Conservation (phyloP, 2,329 filamentous ascomycete genomes). For the Neopestalotiopsis clavispora region DNA sequence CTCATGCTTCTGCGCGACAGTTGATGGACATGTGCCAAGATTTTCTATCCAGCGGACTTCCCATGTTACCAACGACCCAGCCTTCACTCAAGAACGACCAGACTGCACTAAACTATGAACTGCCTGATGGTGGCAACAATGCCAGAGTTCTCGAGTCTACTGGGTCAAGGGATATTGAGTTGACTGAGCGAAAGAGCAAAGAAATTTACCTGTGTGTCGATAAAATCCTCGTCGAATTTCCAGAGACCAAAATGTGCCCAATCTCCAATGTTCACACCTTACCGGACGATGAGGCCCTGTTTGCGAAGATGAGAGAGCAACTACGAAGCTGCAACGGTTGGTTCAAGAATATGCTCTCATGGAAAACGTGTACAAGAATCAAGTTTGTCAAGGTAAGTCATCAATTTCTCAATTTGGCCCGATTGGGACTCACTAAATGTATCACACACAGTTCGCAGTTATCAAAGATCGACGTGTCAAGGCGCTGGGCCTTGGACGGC, state of each 20-base stretch:
- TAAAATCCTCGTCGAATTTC: background rate
- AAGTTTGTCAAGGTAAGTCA: background rate
- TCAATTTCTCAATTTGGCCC: background rate
- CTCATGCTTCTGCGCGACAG: background rate
- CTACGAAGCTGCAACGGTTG: background rate
- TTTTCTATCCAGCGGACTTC: background rate
- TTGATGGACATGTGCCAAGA: background rate
- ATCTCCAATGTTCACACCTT: background rate
- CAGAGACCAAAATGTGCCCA: background rate
- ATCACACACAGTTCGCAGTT: background rate
- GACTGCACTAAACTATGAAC: rapidly evolving
- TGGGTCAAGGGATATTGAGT: too few relatives aligned
- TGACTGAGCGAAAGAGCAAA: background rate
- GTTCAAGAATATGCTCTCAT: background rate
- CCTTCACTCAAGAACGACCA: too few relatives aligned
- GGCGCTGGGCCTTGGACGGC: background rate
- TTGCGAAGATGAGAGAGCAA: background rate
- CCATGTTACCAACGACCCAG: background rate
- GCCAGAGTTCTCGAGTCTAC: too few relatives aligned
- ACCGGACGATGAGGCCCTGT: background rate
- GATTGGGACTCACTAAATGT: too few relatives aligned
- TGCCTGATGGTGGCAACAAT: too few relatives aligned
- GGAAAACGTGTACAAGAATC: background rate
- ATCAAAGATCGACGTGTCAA: background rate
- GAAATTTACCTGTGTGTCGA: background rate